Evolutionary conservation across 106 monocot genomes (phyloP).

Genomic region (Agapanthus africanus): DNA sequence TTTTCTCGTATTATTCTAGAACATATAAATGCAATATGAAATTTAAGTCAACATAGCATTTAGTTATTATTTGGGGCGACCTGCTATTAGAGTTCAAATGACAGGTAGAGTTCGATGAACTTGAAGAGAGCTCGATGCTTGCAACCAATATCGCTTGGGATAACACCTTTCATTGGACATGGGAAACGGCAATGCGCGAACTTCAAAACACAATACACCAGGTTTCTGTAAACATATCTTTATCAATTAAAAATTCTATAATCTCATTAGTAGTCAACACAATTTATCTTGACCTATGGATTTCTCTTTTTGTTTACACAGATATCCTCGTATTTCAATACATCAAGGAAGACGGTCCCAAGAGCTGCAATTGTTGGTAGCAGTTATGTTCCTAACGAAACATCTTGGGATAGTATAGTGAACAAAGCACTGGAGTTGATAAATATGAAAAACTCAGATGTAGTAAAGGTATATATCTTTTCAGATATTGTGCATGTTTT

Average conservation of each 20-base stretch:
- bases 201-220: constrained; percentile 55
- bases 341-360: constrained; percentile 27
- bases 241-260: no score
- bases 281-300: no score
- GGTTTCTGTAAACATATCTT: no score
- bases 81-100: constrained; percentile 34
- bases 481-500: no score
- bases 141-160: constrained; percentile 94
- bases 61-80: no score
- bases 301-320: no score
- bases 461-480: constrained; percentile 56
- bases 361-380: constrained; percentile 38
- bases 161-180: constrained; percentile 54
- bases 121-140: constrained; percentile 67
- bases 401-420: constrained; percentile 63
- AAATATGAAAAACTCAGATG: constrained; percentile 38
- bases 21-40: no score
- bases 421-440: constrained; percentile 72
- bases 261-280: no score
- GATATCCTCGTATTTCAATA: constrained; percentile 40
- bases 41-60: no score
- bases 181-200: constrained; percentile 59
- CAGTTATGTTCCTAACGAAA: constrained; percentile 52
- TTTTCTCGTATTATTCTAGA: no score
- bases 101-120: constrained; percentile 92